Evolutionary conservation across 306 rosid genomes (phyloP), one percentile per base, ranked within the genome.

Genomic region (Erythrophleum fordii): DNA sequence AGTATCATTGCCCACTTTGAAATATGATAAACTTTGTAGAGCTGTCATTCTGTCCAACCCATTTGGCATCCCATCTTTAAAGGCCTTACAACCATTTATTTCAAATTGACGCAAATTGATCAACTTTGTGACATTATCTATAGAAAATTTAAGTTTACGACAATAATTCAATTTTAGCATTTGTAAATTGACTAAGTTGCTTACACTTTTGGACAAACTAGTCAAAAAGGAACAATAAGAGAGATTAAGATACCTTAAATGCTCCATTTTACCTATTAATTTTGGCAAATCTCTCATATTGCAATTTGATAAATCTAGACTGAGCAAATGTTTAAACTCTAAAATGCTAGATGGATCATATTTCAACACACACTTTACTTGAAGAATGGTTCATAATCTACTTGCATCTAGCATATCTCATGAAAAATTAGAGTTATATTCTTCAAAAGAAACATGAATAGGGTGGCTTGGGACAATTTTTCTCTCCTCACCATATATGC

Each of bases 181-280:
- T 8, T 78, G 72, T 23, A 83, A 41, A 34, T 2, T 5, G 4
- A 7, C 3, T 18, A 78, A 3, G 9, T 56, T 13, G 6, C 3
- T 6, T 37, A 39, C 14, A 22, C 7, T 4, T 0, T 4, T 0
- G 5, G 86, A 61, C 23, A 82, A 28, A 13, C 0, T 1, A 2
- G 5, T 34, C 3, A 52, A 48, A 5, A 1, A 0, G 2, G 1
- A 9, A 2, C 51, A 2, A 8, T 11, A 17, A 20, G 73, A 44
- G 4, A 78, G 8, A 46, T 74, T 76, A 1, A 83, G 81, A 28
- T 56, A 79, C 51, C 68, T 79, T 31, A 83, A 56, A 41, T 70
- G 66, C 0, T 29, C 8, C 25, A 74, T 6, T 1, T 16, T 16
- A 11, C 81, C 73, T 9, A 56, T 45, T 37, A 73, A 49, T 5